Conservation (phyloP, 2,329 filamentous ascomycete species). For the Periconia digitata region DNA sequence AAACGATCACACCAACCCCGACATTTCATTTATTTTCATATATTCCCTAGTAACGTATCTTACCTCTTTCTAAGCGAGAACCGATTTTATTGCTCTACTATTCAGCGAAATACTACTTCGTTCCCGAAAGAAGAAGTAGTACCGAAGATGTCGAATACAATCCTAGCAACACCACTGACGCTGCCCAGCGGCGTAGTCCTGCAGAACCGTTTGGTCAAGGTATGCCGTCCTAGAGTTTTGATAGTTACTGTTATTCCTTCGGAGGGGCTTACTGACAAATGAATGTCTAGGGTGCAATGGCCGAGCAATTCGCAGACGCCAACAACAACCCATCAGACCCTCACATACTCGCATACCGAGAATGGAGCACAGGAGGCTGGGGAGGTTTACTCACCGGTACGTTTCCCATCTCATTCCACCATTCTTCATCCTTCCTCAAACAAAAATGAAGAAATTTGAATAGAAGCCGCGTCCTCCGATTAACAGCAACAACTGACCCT, state of each 20-base stretch:
- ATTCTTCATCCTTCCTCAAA: not conserved
- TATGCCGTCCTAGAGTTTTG: conserved; percentile 28
- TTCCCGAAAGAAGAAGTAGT: not conserved
- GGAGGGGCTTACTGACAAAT: conserved; percentile 50
- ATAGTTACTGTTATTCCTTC: conserved; percentile 45
- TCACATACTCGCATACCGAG: conserved; percentile 50
- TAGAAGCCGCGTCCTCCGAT: not conserved
- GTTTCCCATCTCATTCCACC: not conserved
- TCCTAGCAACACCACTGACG: not conserved
- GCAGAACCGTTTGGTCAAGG: conserved; percentile 42
- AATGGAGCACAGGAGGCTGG: conserved; percentile 53
- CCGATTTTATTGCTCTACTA: too few species aligned
- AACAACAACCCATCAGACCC: conserved; percentile 16
- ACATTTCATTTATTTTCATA: too few species aligned
- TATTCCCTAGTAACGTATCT: too few species aligned
- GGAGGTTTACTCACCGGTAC: conserved; percentile 54
- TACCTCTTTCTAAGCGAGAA: too few species aligned
- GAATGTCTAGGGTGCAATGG: conserved; percentile 41
- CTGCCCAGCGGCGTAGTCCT: conserved; percentile 33
- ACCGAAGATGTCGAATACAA: not conserved
- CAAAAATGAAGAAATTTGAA: not conserved
- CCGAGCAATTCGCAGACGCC: conserved; percentile 21
- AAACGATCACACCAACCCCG: too few species aligned
- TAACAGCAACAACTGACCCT: not conserved
- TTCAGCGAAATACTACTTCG: too few species aligned